phyloP scores from a whole-genome alignment of 768 basidiomycete species.

The Collybia sordida region DNA sequence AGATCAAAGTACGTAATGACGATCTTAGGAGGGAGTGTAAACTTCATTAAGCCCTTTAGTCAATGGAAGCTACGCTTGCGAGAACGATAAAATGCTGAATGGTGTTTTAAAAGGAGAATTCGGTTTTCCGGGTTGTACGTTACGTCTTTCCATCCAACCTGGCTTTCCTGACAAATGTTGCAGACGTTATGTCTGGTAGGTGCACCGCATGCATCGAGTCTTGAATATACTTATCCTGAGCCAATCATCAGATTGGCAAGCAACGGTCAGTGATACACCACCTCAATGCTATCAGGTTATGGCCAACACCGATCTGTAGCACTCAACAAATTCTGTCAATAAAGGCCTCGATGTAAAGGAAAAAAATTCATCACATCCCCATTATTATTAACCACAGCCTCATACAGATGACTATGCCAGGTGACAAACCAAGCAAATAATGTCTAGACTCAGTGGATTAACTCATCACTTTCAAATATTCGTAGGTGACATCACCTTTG shows the following conservation, averaged over 20 bases:
- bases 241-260: conserved; percentile 55
- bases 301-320: conserved; percentile 20
- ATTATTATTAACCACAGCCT: background rate
- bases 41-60: conserved; percentile 20
- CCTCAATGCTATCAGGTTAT: background rate
- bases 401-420: conserved; percentile 75
- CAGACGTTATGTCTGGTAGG: conserved; percentile 49
- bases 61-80: conserved; percentile 63
- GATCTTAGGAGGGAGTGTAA: no score
- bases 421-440: conserved; percentile 22
- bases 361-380: conserved; percentile 12
- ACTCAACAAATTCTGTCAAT: conserved; percentile 55
- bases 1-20: no score
- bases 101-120: conserved; percentile 65
- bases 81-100: conserved; percentile 59
- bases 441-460: background rate
- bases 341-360: conserved; percentile 54
- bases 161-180: background rate
- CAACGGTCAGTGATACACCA: conserved; percentile 38
- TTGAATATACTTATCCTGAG: background rate
- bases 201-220: background rate
- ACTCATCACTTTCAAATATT: background rate
- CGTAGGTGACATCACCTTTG: conserved; percentile 41
- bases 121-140: conserved; percentile 64
- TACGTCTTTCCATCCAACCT: background rate